Conservation (phyloP, 2,329 filamentous ascomycete genomes). For the Monosporascus sp. region DNA sequence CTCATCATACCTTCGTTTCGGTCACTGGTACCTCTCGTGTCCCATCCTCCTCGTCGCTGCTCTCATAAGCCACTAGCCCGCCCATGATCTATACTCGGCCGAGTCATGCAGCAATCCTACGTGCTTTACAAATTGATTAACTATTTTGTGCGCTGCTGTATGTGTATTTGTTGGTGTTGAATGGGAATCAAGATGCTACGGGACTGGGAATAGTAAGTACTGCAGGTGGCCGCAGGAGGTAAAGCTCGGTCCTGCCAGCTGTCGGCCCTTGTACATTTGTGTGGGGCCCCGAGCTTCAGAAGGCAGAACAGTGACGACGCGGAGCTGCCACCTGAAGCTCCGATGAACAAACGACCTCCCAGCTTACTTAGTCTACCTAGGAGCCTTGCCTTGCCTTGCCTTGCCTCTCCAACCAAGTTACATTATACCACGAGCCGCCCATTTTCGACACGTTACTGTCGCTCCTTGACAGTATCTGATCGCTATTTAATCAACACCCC, state of each 20-base stretch:
- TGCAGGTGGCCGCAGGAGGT: background rate
- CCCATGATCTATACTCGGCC: conserved; percentile 10
- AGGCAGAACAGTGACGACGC: conserved; percentile 12
- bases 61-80: conserved; percentile 26
- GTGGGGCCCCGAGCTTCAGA: conserved; percentile 3
- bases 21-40: conserved; percentile 10
- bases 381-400: too few species aligned
- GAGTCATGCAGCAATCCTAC: background rate
- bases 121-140: too few species aligned
- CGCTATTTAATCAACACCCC: background rate
- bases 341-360: background rate
- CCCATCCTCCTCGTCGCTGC: conserved; percentile 28
- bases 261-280: background rate
- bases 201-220: background rate
- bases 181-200: background rate
- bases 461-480: too few species aligned
- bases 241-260: background rate
- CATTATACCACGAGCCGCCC: too few species aligned
- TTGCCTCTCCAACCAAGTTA: too few species aligned
- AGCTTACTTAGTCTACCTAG: background rate
- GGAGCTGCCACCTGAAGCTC: background rate
- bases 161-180: too few species aligned
- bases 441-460: too few species aligned
- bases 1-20: conserved; percentile 23
- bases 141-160: too few species aligned